Percentiles rank a stretch among this genome's conserved stretches.
Conservation (phyloP, 768 basidiomycete genomes). For the Suillus sp. region DNA sequence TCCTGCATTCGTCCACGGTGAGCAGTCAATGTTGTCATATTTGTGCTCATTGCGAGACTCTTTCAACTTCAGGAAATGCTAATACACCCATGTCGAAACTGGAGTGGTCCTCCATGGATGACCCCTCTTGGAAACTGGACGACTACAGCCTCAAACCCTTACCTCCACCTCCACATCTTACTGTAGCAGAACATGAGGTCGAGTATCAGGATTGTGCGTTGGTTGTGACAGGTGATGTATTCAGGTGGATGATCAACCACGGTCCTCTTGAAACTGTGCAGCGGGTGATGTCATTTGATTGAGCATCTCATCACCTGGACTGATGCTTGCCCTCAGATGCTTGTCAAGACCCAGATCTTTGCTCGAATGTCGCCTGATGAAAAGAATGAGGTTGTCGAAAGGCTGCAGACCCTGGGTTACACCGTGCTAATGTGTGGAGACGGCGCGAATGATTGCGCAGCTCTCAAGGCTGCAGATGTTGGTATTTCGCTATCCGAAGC, state of each 20-base stretch:
- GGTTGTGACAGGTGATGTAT: constrained; percentile 92
- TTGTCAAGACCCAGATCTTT: constrained; percentile 94
- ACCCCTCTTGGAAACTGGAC: constrained; percentile 82
- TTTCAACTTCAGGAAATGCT: constrained; percentile 49
- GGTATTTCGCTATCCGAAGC: constrained; percentile 96
- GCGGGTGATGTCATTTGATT: constrained; percentile 55
- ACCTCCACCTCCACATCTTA: constrained; percentile 67
- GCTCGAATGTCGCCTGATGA: constrained; percentile 99
- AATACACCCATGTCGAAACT: constrained; percentile 59
- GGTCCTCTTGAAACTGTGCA: constrained; percentile 93
- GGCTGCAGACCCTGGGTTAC: constrained; percentile 90
- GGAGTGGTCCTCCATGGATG: constrained; percentile 93
- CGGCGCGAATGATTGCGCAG: constrained; percentile 98
- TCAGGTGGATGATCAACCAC: constrained; percentile 97
- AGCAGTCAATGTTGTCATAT: constrained; percentile 9
- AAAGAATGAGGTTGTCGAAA: constrained; percentile 97
- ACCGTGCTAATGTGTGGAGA: constrained; percentile 99
- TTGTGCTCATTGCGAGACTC: neutral
- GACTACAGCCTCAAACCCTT: constrained; percentile 84
- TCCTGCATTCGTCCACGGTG: constrained; percentile 78
- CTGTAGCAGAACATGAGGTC: constrained; percentile 69
- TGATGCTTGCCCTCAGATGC: constrained; percentile 65
- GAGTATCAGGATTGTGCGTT: constrained; percentile 88
- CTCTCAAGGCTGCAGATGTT: constrained; percentile 97
- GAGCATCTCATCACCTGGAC: neutral